A percentile compares a stretch with the other conserved stretches of the same genome.
Conservation (phyloP, 208 protist genomes). For the Herpetomonas tarakana region DNA sequence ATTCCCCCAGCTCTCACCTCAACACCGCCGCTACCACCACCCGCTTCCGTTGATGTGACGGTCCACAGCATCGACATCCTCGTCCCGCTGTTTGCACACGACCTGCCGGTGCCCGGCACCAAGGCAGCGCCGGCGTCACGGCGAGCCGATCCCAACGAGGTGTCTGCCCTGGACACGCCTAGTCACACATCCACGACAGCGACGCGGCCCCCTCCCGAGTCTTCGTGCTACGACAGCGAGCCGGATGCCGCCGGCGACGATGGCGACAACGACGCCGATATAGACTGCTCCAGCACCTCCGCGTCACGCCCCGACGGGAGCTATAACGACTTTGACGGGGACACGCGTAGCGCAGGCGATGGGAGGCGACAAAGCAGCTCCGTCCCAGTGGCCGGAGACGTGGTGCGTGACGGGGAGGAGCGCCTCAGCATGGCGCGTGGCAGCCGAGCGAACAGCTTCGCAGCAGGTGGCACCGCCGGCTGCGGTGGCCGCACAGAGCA, state of each 20-base stretch:
- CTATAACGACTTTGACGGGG: background rate
- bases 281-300: too few species aligned
- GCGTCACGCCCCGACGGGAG: background rate
- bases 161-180: too few species aligned
- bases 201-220: too few species aligned
- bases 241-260: background rate
- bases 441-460: background rate
- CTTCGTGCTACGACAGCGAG: too few species aligned
- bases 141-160: too few species aligned
- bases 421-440: background rate
- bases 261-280: background rate
- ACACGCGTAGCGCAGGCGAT: too few species aligned
- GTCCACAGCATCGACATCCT: slow-evolving; percentile 6
- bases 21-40: background rate
- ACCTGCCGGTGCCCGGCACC: too few species aligned
- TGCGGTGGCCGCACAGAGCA: background rate
- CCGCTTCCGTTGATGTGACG: background rate
- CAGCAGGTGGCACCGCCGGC: background rate
- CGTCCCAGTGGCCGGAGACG: too few species aligned
- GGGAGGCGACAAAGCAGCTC: too few species aligned
- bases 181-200: too few species aligned
- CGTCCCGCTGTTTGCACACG: slow-evolving; percentile 7
- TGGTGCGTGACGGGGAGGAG: background rate
- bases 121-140: too few species aligned
- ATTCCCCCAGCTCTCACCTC: background rate